Base-by-base conservation (phyloP, 768 basidiomycete genomes). In the Pisolithus albus region DNA sequence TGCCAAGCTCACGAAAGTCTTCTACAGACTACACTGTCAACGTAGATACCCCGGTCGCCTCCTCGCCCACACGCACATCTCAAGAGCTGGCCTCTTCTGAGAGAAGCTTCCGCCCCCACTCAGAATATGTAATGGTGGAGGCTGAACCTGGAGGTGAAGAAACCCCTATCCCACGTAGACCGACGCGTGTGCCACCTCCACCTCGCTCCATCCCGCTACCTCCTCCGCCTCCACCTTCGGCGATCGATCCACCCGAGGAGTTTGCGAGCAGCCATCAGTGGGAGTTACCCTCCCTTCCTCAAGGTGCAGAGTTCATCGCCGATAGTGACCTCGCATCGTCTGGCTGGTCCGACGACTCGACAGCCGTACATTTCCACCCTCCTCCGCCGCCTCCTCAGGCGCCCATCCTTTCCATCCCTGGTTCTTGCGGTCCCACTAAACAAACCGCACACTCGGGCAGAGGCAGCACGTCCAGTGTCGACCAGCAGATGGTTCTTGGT, bases 101-200 rank as follows among this genome's bases (percentile, higher is more conserved):
- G 23, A 46, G 26, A 10, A 24, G 15, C 8, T 32, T 49, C 24
- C 65, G 47, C 26, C 53, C 59, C 4, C 75, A 72, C 16, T 75
- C 75, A 10, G 81, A 83, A 39, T 83, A 82, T 59, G 81, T 83
- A 30, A 78, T 85, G 73, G 82, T 84, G 0, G 82, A 83, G 47
- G 77, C 80, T 52, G 75, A 73, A 3, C 66, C 65, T 7, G 75
- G 76, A 5, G 61, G 59, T 5, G 70, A 66, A 7, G 62, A 57
- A 15, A 24, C 56, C 1, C 54, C 56, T 5, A 34, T 71, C 1
- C 73, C 79, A 4, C 74, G 65, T 18, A 64, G 49, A 30, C 55
- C 74, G 26, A 63, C 60, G 34, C 70, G 70, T 26, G 47, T 34
- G 11, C 41, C 65, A 6, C 18, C 56, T 1, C 41, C 65, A 6